Conservation (phyloP, 2,329 filamentous ascomycete species). For the Clonostachys rosea region DNA sequence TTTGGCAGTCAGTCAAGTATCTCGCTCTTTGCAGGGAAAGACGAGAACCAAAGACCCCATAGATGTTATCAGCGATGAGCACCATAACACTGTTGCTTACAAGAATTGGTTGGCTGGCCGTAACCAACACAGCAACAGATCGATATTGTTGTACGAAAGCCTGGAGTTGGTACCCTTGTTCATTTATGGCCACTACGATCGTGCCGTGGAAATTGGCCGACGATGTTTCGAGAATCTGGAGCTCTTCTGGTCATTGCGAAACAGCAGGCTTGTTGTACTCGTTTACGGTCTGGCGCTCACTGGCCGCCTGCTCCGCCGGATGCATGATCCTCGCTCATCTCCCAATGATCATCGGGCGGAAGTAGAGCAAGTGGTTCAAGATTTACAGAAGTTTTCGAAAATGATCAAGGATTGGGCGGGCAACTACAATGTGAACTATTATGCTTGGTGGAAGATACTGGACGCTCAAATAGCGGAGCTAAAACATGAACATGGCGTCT, state of each 20-base stretch:
- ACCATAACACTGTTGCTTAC: conserved; percentile 55
- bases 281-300: conserved; percentile 56
- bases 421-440: conserved; percentile 67
- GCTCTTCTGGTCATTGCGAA: conserved; percentile 55
- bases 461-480: conserved; percentile 67
- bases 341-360: conserved; percentile 37
- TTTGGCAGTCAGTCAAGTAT: conserved; percentile 60
- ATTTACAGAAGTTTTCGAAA: conserved; percentile 50
- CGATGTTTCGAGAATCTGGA: conserved; percentile 39
- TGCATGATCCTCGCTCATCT: conserved; percentile 38
- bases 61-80: conserved; percentile 62
- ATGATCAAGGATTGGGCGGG: conserved; percentile 60
- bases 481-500: conserved; percentile 46
- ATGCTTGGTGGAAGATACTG: conserved; percentile 63
- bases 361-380: conserved; percentile 40
- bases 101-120: conserved; percentile 52
- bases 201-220: conserved; percentile 52
- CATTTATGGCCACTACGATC: conserved; percentile 58
- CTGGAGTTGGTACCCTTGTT: conserved; percentile 60
- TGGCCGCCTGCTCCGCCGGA: conserved; percentile 42
- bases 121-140: conserved; percentile 56
- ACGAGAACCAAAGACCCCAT: conserved; percentile 47
- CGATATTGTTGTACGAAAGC: conserved; percentile 64
- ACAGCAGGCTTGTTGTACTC: conserved; percentile 51
- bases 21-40: conserved; percentile 70